Base-by-base conservation (phyloP, 179 eudicot species). In the Gypsophila paniculata region DNA sequence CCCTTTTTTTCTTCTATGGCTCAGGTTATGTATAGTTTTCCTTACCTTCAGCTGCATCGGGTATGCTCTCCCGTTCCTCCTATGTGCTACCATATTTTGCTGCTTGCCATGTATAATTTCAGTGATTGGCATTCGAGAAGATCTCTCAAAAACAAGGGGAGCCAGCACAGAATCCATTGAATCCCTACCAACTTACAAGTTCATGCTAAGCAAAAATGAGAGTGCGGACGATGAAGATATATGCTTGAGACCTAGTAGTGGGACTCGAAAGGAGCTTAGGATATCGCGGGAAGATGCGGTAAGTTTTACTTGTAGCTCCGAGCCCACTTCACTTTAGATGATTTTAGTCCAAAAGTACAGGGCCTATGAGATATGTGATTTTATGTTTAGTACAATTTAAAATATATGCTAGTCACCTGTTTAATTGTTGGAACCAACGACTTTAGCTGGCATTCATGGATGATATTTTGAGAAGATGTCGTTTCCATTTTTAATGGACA, bases 61-160 rank as follows among this genome's bases (percentile, higher is more conserved):
- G 54, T 89, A 89, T 69, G 96, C 96, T 10, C 79, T 89, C 82
- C 96, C 96, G 25, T 89, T 87, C 76, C 78, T 87, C 57, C 69
- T 89, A 46, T 87, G 90, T 76, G 84, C 89, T 32, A 83, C 87
- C 79, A 83, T 89, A 48, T 89, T 90, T 79, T 89, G 91, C 80
- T 87, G 91, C 82, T 78, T 89, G 78, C 91, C 91, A 51, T 89
- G 96, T 76, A 83, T 89, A 25, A 85, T 89, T 46, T 87, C 89
- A 46, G 75, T 85, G 8, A 81, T 87, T 44, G 90, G 96, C 52
- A 82, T 86, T 60, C 80, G 89, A 72, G 96, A 89, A 61, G 90
- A 89, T 76, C 72, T 86, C 76, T 72, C 79, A 66, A 82, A 84
- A 68, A 78, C 83, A 60, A 80, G 85, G 77, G 96, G 91, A 67